These are phyloP conservation scores for Rhododendron griersonianum DNA, from an alignment of 148 eudicot species.

Conservation along the genomic window DNA sequence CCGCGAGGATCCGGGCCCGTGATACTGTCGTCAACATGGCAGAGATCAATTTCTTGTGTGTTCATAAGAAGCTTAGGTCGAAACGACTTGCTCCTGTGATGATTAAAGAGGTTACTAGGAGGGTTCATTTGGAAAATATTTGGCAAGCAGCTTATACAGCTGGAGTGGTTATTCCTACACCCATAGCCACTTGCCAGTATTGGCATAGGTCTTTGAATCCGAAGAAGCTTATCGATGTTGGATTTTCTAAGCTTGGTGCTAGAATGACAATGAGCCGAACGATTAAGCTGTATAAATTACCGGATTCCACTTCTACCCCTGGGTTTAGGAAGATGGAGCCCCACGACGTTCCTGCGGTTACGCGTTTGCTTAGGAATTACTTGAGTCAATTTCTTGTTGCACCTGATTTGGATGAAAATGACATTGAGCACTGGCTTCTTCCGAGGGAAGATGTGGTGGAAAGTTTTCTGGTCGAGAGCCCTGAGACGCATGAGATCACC, in stretches of 20 bases:
- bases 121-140: slow-evolving; percentile 81
- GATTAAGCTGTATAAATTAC: slow-evolving; percentile 78
- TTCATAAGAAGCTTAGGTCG: slow-evolving; percentile 81
- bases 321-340: slow-evolving; percentile 91
- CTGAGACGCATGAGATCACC: slow-evolving; percentile 68
- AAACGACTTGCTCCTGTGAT: slow-evolving; percentile 87
- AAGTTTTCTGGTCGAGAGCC: slow-evolving; percentile 76
- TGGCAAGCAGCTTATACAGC: slow-evolving; percentile 98
- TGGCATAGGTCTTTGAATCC: slow-evolving; percentile 88
- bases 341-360: slow-evolving; percentile 82
- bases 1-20: slow-evolving; percentile 66
- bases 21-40: slow-evolving; percentile 69
- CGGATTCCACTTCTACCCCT: slow-evolving; percentile 61
- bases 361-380: slow-evolving; percentile 67
- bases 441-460: slow-evolving; percentile 75
- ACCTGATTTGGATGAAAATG: slow-evolving; percentile 81
- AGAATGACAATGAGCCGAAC: slow-evolving; percentile 96
- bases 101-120: slow-evolving; percentile 93
- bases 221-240: slow-evolving; percentile 87
- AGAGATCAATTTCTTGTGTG: slow-evolving; percentile 80
- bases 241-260: slow-evolving; percentile 85
- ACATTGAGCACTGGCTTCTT: slow-evolving; percentile 90
- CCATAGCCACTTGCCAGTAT: slow-evolving; percentile 74
- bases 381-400: slow-evolving; percentile 64
- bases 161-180: slow-evolving; percentile 84